phyloP scores from a whole-genome alignment of 345 rosid genomes.

The Gossypioides kirkii region DNA sequence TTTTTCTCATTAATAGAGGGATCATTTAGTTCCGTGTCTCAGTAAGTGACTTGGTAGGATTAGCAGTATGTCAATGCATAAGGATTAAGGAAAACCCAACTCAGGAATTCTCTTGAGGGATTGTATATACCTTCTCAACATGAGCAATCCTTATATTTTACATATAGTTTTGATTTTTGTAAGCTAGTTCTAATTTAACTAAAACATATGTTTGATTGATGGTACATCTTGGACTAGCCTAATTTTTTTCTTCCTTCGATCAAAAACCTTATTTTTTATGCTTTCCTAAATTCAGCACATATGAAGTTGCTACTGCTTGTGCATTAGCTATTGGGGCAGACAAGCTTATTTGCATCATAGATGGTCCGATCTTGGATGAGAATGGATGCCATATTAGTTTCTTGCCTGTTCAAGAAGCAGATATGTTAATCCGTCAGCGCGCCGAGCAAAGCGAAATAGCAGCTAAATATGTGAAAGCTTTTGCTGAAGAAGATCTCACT shows the following conservation, averaged over 20 bases:
- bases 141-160: background rate
- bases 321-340: slow-evolving; percentile 93
- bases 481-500: slow-evolving; percentile 45
- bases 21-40: slow-evolving; percentile 2
- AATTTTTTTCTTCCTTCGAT: background rate
- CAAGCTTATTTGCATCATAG: slow-evolving; percentile 86
- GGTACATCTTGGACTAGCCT: background rate
- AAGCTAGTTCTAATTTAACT: slow-evolving; percentile 3
- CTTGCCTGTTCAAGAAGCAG: slow-evolving; percentile 89
- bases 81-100: background rate
- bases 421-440: slow-evolving; percentile 66
- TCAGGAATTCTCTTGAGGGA: background rate
- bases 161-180: background rate
- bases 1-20: background rate
- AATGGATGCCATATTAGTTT: slow-evolving; percentile 74
- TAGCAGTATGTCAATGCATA: background rate
- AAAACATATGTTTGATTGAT: background rate
- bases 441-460: slow-evolving; percentile 90
- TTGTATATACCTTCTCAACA: slow-evolving; percentile 6
- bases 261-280: background rate
- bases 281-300: slow-evolving; percentile 57
- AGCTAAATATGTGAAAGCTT: slow-evolving; percentile 86
- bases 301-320: slow-evolving; percentile 98
- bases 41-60: background rate
- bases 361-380: slow-evolving; percentile 85